These are phyloP conservation scores for Knufia petricola DNA, from an alignment of 2,329 filamentous ascomycete genomes.

Conservation along the genomic window DNA sequence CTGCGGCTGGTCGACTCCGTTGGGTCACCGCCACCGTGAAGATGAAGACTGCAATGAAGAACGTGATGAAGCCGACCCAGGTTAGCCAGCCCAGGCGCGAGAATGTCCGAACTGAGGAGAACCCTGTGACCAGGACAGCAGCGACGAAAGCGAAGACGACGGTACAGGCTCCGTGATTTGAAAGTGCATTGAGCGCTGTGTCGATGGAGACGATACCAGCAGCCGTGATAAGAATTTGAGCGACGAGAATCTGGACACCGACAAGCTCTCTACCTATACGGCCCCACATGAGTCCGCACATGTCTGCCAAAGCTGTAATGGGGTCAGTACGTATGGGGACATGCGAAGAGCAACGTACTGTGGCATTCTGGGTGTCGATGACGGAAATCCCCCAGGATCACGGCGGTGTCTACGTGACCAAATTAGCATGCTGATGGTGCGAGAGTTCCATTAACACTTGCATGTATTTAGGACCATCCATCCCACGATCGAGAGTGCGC, in stretches of 20 bases:
- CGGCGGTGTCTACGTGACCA: too few species aligned
- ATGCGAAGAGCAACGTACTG: too few species aligned
- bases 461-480: conserved; percentile 43
- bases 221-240: conserved; percentile 34
- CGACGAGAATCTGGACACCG: conserved; percentile 43
- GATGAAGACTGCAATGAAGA: conserved; percentile 43
- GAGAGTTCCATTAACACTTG: too few species aligned
- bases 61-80: conserved; percentile 50
- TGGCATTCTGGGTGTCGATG: too few species aligned
- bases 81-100: conserved; percentile 44
- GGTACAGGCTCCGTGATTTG: conserved; percentile 28
- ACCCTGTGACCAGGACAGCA: conserved; percentile 23
- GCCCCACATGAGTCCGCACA: conserved; percentile 28
- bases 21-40: conserved; percentile 26
- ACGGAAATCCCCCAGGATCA: too few species aligned
- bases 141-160: conserved; percentile 24
- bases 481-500: conserved; percentile 39
- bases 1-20: conserved; percentile 28
- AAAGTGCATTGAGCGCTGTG: conserved; percentile 35
- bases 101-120: conserved; percentile 17
- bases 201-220: conserved; percentile 37
- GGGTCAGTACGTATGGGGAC: too few species aligned
- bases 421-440: too few species aligned
- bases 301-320: too few species aligned
- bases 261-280: conserved; percentile 7